phyloP scores from a whole-genome alignment of 169 alveolate genomes.

The Sarcocystis neurona region DNA sequence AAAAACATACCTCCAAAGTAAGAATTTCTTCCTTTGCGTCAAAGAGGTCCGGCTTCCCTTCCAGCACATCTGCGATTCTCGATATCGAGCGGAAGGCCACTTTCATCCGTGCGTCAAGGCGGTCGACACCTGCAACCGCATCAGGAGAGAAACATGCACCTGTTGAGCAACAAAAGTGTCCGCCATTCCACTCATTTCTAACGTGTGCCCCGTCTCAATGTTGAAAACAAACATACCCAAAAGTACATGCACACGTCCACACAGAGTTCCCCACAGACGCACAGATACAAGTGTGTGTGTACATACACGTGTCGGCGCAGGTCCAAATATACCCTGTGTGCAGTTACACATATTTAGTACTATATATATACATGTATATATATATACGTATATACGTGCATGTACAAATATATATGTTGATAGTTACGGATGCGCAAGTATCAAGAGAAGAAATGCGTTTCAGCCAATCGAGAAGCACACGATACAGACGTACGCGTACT shows the following conservation, averaged over 20 bases:
- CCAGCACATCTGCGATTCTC: conserved; percentile 48
- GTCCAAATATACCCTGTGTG: too few species aligned
- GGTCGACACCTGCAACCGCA: conserved; percentile 2
- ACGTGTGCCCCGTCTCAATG: neutral
- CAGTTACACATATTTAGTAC: too few species aligned
- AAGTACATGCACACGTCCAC: neutral
- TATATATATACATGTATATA: too few species aligned
- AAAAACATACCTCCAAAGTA: neutral
- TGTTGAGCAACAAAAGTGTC: too few species aligned
- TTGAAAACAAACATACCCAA: neutral
- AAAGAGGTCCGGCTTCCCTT: conserved; percentile 52
- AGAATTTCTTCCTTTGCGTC: conserved; percentile 22
- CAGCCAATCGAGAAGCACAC: too few species aligned
- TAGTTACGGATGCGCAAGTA: too few species aligned
- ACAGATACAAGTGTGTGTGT: neutral
- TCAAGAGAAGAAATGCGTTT: too few species aligned
- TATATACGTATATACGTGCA: too few species aligned
- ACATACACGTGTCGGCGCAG: neutral
- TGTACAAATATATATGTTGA: too few species aligned
- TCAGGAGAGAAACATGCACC: too few species aligned
- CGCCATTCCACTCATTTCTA: too few species aligned
- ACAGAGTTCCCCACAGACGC: neutral
- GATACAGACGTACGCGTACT: too few species aligned
- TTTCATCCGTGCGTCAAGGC: conserved; percentile 31
- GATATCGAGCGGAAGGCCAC: conserved; percentile 38